Evolutionary conservation across 2,329 filamentous ascomycete genomes (phyloP).

Genomic region (Didymella arachidicola): DNA sequence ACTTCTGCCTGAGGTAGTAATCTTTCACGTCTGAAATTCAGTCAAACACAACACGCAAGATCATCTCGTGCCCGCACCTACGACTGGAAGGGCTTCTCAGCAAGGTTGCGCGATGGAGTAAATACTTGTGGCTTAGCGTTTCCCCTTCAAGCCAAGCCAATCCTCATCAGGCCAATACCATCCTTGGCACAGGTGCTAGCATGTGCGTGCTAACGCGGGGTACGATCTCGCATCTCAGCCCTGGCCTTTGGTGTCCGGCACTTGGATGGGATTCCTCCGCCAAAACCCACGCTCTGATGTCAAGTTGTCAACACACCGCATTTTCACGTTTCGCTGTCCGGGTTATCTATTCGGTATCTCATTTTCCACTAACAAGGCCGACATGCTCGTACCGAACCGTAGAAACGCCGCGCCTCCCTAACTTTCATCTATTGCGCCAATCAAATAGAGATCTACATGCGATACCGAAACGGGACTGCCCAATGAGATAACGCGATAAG

Average conservation of each 20-base stretch:
- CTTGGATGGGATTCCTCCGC: constrained; percentile 13
- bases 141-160: constrained; percentile 15
- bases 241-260: constrained; percentile 2
- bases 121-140: constrained; percentile 14
- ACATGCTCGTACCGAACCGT: constrained; percentile 30
- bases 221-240: constrained; percentile 14
- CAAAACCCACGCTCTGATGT: background rate
- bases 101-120: constrained; percentile 8
- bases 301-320: constrained; percentile 4
- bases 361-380: constrained; percentile 20
- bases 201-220: constrained; percentile 16
- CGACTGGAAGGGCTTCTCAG: background rate
- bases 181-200: constrained; percentile 11
- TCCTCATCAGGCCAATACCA: constrained; percentile 1
- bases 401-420: constrained; percentile 24
- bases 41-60: background rate
- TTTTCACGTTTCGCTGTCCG: constrained; percentile 31
- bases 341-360: constrained; percentile 33
- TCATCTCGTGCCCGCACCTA: background rate
- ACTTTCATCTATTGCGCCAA: constrained; percentile 36
- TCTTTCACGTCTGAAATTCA: background rate
- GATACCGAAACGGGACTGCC: constrained; percentile 24
- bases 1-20: background rate
- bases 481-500: constrained; percentile 43
- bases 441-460: constrained; percentile 33